Percentiles rank a stretch among this genome's conserved stretches.
These are phyloP conservation scores for Eucalyptus marginata DNA, from an alignment of 345 rosid genomes.

Conservation along the genomic window DNA sequence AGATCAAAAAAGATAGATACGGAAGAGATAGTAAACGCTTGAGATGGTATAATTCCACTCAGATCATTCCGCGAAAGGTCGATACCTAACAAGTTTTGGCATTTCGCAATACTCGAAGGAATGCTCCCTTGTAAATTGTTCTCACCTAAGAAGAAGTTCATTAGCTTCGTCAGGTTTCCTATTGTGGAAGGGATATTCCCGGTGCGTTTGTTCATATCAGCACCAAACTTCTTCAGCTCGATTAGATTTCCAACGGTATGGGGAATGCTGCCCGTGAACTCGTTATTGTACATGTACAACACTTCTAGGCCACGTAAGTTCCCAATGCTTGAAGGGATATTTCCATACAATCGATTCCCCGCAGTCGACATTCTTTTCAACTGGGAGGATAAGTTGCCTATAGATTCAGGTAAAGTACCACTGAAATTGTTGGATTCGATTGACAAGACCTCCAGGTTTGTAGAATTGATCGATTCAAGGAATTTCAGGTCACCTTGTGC, in stretches of 20 bases:
- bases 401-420: too few relatives aligned
- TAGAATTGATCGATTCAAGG: neutral
- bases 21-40: too few relatives aligned
- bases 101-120: accelerated
- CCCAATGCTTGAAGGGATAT: too few relatives aligned
- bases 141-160: accelerated
- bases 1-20: too few relatives aligned
- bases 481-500: neutral
- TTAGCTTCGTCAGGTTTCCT: accelerated
- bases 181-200: too few relatives aligned
- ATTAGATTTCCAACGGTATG: accelerated
- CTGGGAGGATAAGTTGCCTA: too few relatives aligned
- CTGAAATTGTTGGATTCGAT: accelerated
- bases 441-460: accelerated
- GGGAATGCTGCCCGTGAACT: too few relatives aligned
- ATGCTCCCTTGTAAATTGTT: too few relatives aligned
- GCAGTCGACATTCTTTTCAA: accelerated
- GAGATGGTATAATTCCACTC: too few relatives aligned
- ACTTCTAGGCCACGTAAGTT: too few relatives aligned
- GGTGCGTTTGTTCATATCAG: accelerated
- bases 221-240: accelerated
- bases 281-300: accelerated
- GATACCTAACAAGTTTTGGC: accelerated
- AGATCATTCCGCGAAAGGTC: accelerated
- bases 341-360: accelerated